Conservation (phyloP, 768 basidiomycete genomes). For the Auricularia cornea region DNA sequence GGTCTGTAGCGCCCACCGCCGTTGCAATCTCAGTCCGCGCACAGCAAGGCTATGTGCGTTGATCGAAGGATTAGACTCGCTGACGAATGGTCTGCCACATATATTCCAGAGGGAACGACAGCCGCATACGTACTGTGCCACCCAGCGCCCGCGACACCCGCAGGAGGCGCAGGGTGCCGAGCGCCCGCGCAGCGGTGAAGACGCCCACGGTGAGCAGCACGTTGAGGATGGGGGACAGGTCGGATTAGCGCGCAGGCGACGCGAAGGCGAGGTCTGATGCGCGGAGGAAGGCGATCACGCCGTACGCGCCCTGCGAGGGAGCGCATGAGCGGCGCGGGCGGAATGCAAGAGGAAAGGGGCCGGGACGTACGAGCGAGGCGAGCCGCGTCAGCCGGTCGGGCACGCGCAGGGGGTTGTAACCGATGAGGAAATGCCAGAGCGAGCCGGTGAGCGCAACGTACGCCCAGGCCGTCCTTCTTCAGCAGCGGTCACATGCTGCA, state of each 20-base stretch:
- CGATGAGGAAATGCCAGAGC: constrained; percentile 72
- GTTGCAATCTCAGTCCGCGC: too few relatives aligned
- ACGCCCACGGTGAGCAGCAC: constrained; percentile 72
- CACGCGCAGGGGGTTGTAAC: constrained; percentile 57
- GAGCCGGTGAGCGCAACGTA: constrained; percentile 76
- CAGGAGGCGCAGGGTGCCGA: constrained; percentile 76
- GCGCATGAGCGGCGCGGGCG: constrained; percentile 2
- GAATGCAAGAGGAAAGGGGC: not conserved
- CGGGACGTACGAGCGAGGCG: constrained; percentile 41
- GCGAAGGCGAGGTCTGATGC: constrained; percentile 48
- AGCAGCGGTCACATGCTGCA: constrained; percentile 88
- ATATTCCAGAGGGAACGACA: too few relatives aligned
- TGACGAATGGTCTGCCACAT: too few relatives aligned
- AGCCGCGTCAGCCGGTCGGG: constrained; percentile 27
- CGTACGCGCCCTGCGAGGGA: constrained; percentile 42
- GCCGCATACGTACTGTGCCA: constrained; percentile 21
- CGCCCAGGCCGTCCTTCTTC: constrained; percentile 71
- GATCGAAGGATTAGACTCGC: too few relatives aligned
- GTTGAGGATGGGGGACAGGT: constrained; percentile 79
- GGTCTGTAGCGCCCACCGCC: too few relatives aligned
- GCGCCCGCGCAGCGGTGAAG: constrained; percentile 81
- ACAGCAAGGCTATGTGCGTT: too few relatives aligned
- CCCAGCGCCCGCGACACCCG: constrained; percentile 76
- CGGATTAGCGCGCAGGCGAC: constrained; percentile 73
- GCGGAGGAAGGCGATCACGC: constrained; percentile 51